Conservation (phyloP, 129 eudicot species). For the Tagetes patula region DNA sequence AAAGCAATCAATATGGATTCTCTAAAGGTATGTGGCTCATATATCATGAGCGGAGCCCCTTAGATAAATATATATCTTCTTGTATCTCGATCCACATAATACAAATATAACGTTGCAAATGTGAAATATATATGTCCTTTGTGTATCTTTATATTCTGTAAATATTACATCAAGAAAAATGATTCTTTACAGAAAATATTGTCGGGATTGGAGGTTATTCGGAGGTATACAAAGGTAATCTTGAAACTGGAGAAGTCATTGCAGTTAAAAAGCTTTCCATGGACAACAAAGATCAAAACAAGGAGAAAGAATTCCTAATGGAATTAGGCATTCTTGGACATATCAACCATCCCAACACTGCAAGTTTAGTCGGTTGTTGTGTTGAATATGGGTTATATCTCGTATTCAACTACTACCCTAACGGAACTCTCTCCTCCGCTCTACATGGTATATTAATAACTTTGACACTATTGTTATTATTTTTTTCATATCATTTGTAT, state of each 20-base stretch:
- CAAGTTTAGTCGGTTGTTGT: conserved; percentile 75
- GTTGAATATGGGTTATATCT: conserved; percentile 87
- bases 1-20: too few species aligned
- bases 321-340: conserved; percentile 89
- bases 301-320: conserved; percentile 85
- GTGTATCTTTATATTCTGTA: neutral
- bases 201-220: conserved; percentile 93
- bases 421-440: conserved; percentile 74
- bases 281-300: conserved; percentile 57
- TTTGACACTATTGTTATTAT: neutral
- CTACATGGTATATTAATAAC: conserved; percentile 57
- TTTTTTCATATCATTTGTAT: too few species aligned
- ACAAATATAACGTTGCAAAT: too few species aligned
- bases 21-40: too few species aligned
- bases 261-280: conserved; percentile 84
- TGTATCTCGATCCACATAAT: too few species aligned
- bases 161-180: neutral
- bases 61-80: too few species aligned
- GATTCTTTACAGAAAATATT: conserved; percentile 54
- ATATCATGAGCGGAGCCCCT: too few species aligned
- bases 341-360: conserved; percentile 84
- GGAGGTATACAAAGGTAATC: conserved; percentile 80
- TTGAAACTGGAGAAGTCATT: conserved; percentile 51
- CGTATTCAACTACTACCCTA: conserved; percentile 70
- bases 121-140: neutral